Base-by-base conservation (phyloP, 176 grass and related monocot genomes). In the Zoysia japonica region DNA sequence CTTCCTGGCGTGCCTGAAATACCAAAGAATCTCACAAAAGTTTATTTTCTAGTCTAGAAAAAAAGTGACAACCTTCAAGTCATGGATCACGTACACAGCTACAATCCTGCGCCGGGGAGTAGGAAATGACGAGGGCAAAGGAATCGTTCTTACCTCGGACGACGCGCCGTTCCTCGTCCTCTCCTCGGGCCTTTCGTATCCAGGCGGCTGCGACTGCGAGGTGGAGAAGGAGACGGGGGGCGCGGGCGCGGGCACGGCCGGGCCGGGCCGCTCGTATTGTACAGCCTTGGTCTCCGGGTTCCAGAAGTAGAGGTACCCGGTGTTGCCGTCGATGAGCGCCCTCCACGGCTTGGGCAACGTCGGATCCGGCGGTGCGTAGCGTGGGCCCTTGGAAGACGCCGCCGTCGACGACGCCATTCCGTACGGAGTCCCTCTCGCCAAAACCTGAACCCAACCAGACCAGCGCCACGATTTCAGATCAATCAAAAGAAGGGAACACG, bases 301-400 rank as follows among this genome's bases (percentile, higher is more conserved):
- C 95, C 95, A 98, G 86, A 89, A 98, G 80, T 98, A 98, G 71
- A 94, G 13, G 75, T 89, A 83, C 16, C 92, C 95, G 14, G 95
- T 98, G 80, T 43, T 87, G 50, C 87, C 87, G 66, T 98, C 95
- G 62, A 98, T 85, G 87, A 98, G 87, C 45, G 65, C 92, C 74
- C 56, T 88, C 92, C 95, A 98, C 14, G 95, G 95, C 78, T 73
- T 84, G 12, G 95, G 89, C 20, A 98, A 88, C 16, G 61, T 92
- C 46, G 92, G 92, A 85, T 98, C 95, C 5, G 70, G 28, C 61
- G 88, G 87, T 37, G 95, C 95, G 69, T 94, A 92, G 38, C 92
- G 69, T 14, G 89, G 87, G 3, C 64, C 88, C 63, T 68, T 60
- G 50, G 42, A n/a, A 7, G 55, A 16, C 55, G 54, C 9, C 47